Percentiles rank a stretch among this genome's conserved stretches.
phyloP scores from a whole-genome alignment of 148 eudicot species.

The Nepenthes gracilis region DNA sequence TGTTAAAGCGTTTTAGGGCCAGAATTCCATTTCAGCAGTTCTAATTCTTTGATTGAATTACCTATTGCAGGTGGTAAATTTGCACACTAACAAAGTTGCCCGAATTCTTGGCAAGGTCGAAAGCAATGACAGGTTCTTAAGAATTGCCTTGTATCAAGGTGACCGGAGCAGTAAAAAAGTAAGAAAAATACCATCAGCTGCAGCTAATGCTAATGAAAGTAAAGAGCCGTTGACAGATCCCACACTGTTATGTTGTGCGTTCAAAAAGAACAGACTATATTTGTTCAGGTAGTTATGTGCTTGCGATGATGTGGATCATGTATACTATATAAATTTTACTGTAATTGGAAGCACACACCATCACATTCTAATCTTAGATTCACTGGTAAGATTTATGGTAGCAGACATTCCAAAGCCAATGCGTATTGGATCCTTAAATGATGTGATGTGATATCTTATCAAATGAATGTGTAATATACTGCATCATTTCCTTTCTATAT shows the following conservation, averaged over 20 bases:
- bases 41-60: too few species aligned
- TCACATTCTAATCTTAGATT: not conserved
- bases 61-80: constrained; percentile 57
- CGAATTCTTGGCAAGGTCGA: constrained; percentile 98
- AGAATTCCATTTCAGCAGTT: too few species aligned
- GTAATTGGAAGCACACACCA: not conserved
- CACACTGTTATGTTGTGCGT: constrained; percentile 89
- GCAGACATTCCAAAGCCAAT: too few species aligned
- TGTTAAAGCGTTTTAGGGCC: not conserved
- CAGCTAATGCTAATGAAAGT: constrained; percentile 88
- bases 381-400: too few species aligned
- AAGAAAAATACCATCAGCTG: constrained; percentile 84
- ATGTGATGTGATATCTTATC: too few species aligned
- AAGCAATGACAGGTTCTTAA: constrained; percentile 88
- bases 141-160: constrained; percentile 93
- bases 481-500: too few species aligned
- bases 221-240: constrained; percentile 94
- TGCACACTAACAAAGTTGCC: constrained; percentile 86
- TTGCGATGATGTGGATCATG: not conserved
- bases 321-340: not conserved
- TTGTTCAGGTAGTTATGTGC: constrained; percentile 58
- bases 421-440: too few species aligned
- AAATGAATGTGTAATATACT: too few species aligned
- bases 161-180: constrained; percentile 86
- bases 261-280: constrained; percentile 86